Conservation (phyloP, 495 filamentous ascomycete species). For the Penicillium waksmanii region DNA sequence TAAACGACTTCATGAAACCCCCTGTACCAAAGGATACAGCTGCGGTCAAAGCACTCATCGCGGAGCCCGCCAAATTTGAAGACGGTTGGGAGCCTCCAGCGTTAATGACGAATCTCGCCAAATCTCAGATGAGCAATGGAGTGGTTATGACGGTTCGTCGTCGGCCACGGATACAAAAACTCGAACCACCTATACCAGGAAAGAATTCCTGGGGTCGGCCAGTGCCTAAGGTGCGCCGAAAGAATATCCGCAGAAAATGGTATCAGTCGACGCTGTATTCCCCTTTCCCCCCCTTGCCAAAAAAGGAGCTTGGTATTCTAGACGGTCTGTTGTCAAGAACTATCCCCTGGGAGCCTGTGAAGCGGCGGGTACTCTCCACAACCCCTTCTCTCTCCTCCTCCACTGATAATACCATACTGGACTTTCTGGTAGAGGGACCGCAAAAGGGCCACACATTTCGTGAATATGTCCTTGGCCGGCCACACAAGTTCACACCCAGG, state of each 20-base stretch:
- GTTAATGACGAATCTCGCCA: slow-evolving; percentile 38
- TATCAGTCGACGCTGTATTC: slow-evolving; percentile 58
- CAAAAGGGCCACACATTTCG: slow-evolving; percentile 40
- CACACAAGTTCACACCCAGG: slow-evolving; percentile 45
- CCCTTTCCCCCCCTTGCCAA: slow-evolving; percentile 70
- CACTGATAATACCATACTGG: slow-evolving; percentile 13
- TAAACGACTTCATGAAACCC: slow-evolving; percentile 49
- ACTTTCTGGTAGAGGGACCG: slow-evolving; percentile 37
- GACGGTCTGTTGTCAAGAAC: slow-evolving; percentile 59
- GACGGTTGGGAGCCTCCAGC: slow-evolving; percentile 44
- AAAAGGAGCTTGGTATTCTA: slow-evolving; percentile 65
- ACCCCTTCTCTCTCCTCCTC: slow-evolving; percentile 8
- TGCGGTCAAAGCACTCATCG: slow-evolving; percentile 26
- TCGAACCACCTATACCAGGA: slow-evolving; percentile 58
- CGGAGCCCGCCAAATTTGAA: slow-evolving; percentile 19
- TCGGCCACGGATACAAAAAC: slow-evolving; percentile 36
- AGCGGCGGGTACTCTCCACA: slow-evolving; percentile 32
- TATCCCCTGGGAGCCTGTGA: slow-evolving; percentile 43
- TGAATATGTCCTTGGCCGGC: slow-evolving; percentile 35
- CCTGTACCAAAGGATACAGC: slow-evolving; percentile 38
- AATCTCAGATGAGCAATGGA: slow-evolving; percentile 39
- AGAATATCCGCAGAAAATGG: slow-evolving; percentile 63
- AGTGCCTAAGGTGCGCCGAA: slow-evolving; percentile 52
- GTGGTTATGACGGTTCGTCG: slow-evolving; percentile 24
- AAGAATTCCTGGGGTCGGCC: slow-evolving; percentile 67